Conservation (phyloP, 2,329 filamentous ascomycete genomes). For the Verticillium tricorpus region DNA sequence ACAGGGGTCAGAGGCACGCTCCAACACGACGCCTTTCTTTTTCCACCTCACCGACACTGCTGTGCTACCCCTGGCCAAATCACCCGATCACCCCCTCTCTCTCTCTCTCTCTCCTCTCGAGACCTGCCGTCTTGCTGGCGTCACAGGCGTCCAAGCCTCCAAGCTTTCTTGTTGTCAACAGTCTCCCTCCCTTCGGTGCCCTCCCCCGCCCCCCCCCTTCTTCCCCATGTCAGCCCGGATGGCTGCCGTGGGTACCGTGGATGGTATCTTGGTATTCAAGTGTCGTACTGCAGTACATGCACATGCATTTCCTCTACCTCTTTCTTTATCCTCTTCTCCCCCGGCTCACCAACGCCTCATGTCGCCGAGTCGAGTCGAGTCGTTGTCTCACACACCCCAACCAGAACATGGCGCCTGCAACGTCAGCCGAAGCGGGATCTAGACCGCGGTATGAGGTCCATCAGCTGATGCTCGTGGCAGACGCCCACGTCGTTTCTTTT, state of each 20-base stretch:
- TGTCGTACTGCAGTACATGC: no score
- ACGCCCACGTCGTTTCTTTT: not conserved
- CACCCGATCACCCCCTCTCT: no score
- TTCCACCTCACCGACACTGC: not conserved
- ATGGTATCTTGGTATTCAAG: no score
- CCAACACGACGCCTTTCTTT: not conserved
- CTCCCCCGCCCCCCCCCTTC: not conserved
- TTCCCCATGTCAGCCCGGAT: not conserved
- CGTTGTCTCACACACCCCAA: not conserved
- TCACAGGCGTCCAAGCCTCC: no score
- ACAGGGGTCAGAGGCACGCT: not conserved
- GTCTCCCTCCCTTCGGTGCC: not conserved
- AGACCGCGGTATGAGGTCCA: not conserved
- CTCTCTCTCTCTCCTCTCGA: not conserved
- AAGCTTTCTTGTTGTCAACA: not conserved
- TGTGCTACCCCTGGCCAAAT: not conserved
- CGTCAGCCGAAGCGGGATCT: not conserved
- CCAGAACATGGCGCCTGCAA: not conserved
- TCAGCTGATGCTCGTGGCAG: not conserved
- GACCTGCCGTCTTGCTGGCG: no score
- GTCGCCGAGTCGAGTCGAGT: not conserved
- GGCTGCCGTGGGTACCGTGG: no score
- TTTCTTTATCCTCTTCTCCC: no score
- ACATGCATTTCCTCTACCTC: no score
- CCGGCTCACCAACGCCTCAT: no score